Conservation (phyloP, 352 stramenopile species). For the Globisporangium camurandrum region DNA sequence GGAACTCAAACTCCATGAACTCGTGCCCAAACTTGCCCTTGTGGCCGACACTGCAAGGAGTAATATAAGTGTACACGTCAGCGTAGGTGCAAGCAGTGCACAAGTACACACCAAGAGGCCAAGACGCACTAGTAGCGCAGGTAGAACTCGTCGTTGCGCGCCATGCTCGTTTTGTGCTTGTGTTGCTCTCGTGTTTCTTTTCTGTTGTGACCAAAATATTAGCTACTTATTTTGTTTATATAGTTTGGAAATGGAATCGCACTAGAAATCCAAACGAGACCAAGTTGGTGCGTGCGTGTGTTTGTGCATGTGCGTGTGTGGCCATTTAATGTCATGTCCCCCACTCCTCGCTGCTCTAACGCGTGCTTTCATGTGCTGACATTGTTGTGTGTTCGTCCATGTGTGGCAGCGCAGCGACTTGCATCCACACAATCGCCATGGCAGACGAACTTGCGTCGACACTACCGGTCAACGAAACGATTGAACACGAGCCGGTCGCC, state of each 20-base stretch:
- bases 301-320: neutral
- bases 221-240: too few species aligned
- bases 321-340: too few species aligned
- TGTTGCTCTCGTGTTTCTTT: constrained; percentile 9
- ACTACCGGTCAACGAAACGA: constrained; percentile 14
- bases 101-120: neutral
- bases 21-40: constrained; percentile 95
- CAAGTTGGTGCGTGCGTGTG: neutral
- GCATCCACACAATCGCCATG: too few species aligned
- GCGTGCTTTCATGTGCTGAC: neutral
- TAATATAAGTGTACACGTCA: neutral
- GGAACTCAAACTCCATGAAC: constrained; percentile 98
- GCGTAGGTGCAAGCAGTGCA: neutral
- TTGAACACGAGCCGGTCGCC: constrained; percentile 9
- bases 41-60: constrained; percentile 84
- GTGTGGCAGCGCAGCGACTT: too few species aligned
- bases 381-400: neutral
- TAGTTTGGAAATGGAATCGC: too few species aligned
- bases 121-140: constrained; percentile 80
- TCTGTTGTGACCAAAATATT: too few species aligned
- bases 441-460: too few species aligned
- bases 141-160: constrained; percentile 77
- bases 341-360: neutral
- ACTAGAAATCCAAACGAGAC: neutral
- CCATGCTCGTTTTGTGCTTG: constrained; percentile 29